A percentile compares a stretch with the other conserved stretches of the same genome.
These are phyloP conservation scores for Alternaria ventricosa DNA, from an alignment of 2,329 filamentous ascomycete species.

Conservation along the genomic window DNA sequence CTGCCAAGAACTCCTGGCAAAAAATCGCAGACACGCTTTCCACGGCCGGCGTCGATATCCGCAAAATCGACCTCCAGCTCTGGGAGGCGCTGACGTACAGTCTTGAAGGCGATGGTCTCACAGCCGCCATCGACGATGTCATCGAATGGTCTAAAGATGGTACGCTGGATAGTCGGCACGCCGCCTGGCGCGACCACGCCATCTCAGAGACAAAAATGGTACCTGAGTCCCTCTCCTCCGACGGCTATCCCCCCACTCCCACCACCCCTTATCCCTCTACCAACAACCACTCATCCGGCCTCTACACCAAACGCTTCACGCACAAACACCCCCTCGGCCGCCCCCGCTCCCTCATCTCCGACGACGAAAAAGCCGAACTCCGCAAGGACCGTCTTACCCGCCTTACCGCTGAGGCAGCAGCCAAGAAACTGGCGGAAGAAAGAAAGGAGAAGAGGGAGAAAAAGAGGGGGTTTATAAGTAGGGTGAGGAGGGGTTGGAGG, in stretches of 20 bases:
- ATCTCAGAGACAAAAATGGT: not conserved
- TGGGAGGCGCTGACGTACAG: not conserved
- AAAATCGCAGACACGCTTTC: not conserved
- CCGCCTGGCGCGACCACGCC: not conserved
- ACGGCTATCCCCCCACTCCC: not conserved
- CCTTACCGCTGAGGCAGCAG: not conserved
- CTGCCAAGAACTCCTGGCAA: not conserved
- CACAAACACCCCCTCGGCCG: not conserved
- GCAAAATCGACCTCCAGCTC: not conserved
- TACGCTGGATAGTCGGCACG: not conserved
- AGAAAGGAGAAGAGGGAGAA: not conserved
- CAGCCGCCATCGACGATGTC: not conserved
- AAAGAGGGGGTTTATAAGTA: not conserved
- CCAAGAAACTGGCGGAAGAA: too few relatives aligned
- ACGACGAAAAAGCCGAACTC: not conserved
- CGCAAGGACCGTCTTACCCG: rapidly evolving
- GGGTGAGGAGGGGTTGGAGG: not conserved
- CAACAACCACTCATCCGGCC: too few relatives aligned
- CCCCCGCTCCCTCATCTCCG: not conserved
- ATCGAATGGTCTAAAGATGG: not conserved
- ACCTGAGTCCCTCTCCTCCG: not conserved
- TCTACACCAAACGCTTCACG: slow-evolving; percentile 5
- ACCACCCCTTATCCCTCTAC: not conserved
- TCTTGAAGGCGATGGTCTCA: not conserved
- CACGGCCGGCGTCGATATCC: not conserved